Conservation (phyloP, 768 basidiomycete species). For the Tulasnella sp. region DNA sequence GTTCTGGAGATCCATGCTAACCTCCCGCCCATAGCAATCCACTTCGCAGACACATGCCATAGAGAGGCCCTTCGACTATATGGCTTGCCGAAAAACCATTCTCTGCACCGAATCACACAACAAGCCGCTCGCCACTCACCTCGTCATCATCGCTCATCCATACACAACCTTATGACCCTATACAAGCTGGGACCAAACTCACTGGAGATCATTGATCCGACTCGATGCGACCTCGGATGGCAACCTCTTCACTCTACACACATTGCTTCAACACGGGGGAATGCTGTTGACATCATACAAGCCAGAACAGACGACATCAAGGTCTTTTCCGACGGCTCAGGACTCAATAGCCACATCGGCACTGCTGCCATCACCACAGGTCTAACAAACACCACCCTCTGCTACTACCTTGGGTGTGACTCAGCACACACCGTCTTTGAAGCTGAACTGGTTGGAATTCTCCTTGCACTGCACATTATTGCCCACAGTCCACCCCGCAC, state of each 20-base stretch:
- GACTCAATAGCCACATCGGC: neutral
- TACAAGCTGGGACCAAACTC: neutral
- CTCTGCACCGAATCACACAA: neutral
- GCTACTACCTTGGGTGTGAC: neutral
- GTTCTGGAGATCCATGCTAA: neutral
- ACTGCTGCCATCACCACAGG: neutral
- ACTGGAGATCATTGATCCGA: neutral
- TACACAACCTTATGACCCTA: neutral
- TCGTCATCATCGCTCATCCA: neutral
- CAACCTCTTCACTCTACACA: neutral
- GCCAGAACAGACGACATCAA: neutral
- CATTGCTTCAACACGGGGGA: neutral
- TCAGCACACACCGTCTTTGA: slow-evolving; percentile 1
- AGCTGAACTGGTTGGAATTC: slow-evolving; percentile 5
- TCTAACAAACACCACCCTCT: neutral
- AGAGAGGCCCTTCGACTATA: neutral
- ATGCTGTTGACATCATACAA: neutral
- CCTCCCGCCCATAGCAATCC: neutral
- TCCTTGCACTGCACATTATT: neutral
- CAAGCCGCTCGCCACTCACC: neutral
- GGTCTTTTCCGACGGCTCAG: neutral
- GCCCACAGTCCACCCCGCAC: neutral
- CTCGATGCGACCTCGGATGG: neutral
- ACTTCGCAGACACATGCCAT: neutral
- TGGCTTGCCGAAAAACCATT: neutral